Conservation (phyloP, 2,329 filamentous ascomycete species). For the Talaromyces sp. region DNA sequence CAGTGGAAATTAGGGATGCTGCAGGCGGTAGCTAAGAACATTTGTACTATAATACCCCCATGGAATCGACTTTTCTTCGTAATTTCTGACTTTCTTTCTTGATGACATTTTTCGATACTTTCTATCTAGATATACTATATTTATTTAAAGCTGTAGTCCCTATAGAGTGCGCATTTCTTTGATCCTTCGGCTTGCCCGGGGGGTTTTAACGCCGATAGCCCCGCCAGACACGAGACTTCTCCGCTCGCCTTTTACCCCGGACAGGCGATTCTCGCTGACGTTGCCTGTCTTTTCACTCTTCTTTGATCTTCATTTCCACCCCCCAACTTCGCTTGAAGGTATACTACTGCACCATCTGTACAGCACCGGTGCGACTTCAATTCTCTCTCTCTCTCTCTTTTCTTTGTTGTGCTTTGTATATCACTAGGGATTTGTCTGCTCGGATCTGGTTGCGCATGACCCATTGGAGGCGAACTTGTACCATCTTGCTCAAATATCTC, state of each 20-base stretch:
- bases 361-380: not conserved
- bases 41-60: constrained; percentile 20
- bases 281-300: not conserved
- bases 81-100: not conserved
- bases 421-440: not conserved
- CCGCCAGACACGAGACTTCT: constrained; percentile 8
- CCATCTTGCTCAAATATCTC: not conserved
- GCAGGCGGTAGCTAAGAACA: constrained; percentile 5
- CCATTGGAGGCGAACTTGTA: not conserved
- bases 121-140: too few species aligned
- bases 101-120: not conserved
- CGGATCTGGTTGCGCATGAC: not conserved
- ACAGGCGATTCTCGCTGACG: constrained; percentile 3
- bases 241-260: constrained; percentile 7
- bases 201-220: not conserved
- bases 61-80: not conserved
- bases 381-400: not conserved
- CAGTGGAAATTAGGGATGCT: constrained; percentile 29
- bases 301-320: not conserved
- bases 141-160: not conserved
- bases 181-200: not conserved
- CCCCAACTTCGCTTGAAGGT: not conserved
- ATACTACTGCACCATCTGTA: not conserved
- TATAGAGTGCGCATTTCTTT: not conserved
- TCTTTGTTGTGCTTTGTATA: too few species aligned